phyloP scores from a whole-genome alignment of 306 rosid genomes.

The Geum urbanum region DNA sequence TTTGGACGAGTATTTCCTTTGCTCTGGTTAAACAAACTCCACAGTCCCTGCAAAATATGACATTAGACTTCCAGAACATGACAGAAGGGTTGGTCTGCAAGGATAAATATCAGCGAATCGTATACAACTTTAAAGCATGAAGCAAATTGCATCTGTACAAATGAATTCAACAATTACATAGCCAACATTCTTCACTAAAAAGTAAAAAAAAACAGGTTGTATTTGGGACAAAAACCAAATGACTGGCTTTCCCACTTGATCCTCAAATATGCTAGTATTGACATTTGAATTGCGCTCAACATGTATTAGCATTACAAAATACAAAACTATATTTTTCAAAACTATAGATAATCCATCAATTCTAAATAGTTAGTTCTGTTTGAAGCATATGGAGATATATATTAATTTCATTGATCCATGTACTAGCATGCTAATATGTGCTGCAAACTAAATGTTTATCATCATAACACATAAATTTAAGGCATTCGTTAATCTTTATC shows the following conservation, averaged over 20 bases:
- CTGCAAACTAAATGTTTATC: background rate
- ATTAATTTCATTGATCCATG: background rate
- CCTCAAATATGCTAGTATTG: no score
- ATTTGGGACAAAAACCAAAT: background rate
- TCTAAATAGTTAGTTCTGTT: background rate
- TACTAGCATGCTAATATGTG: background rate
- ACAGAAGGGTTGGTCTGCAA: background rate
- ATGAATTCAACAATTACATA: background rate
- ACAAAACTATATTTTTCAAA: no score
- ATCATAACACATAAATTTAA: no score
- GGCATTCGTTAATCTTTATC: background rate
- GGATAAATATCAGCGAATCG: background rate
- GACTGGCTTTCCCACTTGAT: background rate
- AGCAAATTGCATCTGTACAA: background rate
- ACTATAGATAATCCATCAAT: no score
- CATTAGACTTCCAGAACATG: conserved; percentile 10
- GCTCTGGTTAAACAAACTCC: background rate
- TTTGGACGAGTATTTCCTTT: conserved; percentile 13
- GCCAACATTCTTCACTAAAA: background rate
- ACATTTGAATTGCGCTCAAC: no score
- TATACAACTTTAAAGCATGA: background rate
- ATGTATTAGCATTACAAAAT: no score
- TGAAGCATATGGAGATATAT: background rate
- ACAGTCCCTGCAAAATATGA: conserved; percentile 37
- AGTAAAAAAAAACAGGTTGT: background rate